Base-by-base conservation (phyloP, 2,329 filamentous ascomycete genomes). In the Phymatotrichopsis omnivora region DNA sequence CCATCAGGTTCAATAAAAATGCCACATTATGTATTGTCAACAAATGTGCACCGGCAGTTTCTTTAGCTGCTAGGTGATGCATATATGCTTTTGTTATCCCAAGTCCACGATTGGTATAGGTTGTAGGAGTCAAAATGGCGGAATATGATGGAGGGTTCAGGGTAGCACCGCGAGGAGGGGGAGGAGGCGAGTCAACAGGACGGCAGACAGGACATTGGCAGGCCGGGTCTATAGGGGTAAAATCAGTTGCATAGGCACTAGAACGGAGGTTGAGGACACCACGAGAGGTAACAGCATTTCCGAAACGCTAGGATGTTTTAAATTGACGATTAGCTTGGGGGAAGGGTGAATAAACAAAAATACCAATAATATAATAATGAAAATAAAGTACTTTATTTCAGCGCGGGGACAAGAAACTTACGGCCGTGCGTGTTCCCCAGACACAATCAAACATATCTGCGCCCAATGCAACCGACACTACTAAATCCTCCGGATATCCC, bases 401-500 rank as follows among this genome's bases (percentile, higher is more conserved):
- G n/a, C n/a, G 31, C 10, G 22, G n/a, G 8, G 30, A 27, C 25
- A 27, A 24, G 11, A n/a, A n/a, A 61, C 71, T 61, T 65, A 76
- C 74, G 6, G 91, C 91, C 27, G 91, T 98, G 42, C 91, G 74
- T 4, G 91, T 96, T 1, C 91, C 93, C 91, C 91, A 98, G 5
- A 98, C 91, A 61, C 93, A 98, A 66, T 98, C 91, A 62, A 98
- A 98, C 91, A 98, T 98, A 65, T 98, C 91, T 37, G 91, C 91
- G 3, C 91, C 91, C 1, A 98, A 72, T 1, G 91, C 91, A 3
- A 95, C 80, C 42, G 85, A 93, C 29, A 98, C 87, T 2, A 98
- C 76, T 45, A 98, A 70, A 60, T 98, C 91, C 67, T 96, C 91
- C 1, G 91, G 91, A 63, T 95, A 98, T 10, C 91, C 86, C 72